These are phyloP conservation scores for Kodamaea fungicola DNA, from an alignment of 1,139 yeast genomes.

Conservation along the genomic window DNA sequence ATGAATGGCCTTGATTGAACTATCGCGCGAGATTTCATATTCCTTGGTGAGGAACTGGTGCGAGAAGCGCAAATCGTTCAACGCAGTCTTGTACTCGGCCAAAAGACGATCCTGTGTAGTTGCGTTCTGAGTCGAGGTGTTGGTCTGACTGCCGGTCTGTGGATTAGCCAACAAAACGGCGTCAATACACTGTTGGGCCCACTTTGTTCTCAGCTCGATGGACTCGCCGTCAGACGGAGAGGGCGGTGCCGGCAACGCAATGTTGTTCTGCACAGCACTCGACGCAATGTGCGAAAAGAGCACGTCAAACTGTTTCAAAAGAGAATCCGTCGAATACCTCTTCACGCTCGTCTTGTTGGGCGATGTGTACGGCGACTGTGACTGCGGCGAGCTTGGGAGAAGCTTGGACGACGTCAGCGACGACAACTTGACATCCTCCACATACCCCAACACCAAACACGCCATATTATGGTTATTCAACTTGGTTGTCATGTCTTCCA, in stretches of 20 bases:
- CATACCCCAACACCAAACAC: slow-evolving; percentile 44
- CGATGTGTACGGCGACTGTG: slow-evolving; percentile 8
- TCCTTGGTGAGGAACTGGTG: slow-evolving; percentile 61
- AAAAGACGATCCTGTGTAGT: slow-evolving; percentile 21
- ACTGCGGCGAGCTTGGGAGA: slow-evolving; percentile 1
- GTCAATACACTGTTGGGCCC: slow-evolving; percentile 57
- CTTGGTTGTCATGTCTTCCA: slow-evolving; percentile 25
- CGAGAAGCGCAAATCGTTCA: slow-evolving; percentile 59
- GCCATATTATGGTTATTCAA: slow-evolving; percentile 42
- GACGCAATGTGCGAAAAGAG: slow-evolving; percentile 53
- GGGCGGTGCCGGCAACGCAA: slow-evolving; percentile 47
- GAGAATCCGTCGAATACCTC: slow-evolving; percentile 8
- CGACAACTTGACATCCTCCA: slow-evolving; percentile 39
- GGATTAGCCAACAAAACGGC: slow-evolving; percentile 18
- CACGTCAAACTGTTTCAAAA: slow-evolving; percentile 34
- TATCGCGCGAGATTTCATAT: slow-evolving; percentile 54
- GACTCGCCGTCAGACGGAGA: slow-evolving; percentile 23
- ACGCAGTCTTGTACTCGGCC: slow-evolving; percentile 50
- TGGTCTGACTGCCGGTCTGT: neutral
- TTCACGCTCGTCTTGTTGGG: slow-evolving; percentile 8
- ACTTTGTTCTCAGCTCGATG: slow-evolving; percentile 33
- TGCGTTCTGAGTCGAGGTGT: neutral
- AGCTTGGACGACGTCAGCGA: slow-evolving; percentile 1
- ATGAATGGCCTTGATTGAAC: slow-evolving; percentile 45
- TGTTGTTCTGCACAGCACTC: slow-evolving; percentile 48